These are phyloP conservation scores for Kwoniella pini DNA, from an alignment of 768 basidiomycete species.

Conservation along the genomic window DNA sequence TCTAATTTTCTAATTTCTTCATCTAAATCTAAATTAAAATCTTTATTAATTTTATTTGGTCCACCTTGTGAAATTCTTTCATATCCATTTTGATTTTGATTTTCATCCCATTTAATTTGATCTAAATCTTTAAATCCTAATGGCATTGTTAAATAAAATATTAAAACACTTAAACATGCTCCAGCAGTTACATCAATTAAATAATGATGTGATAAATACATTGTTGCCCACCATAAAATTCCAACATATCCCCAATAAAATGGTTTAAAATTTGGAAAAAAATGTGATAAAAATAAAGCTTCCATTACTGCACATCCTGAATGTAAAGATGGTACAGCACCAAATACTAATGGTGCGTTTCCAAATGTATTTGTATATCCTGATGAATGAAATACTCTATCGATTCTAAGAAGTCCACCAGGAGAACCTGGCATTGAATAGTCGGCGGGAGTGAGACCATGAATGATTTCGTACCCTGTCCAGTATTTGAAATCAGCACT, in stretches of 20 bases:
- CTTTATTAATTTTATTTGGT: slow-evolving; percentile 12
- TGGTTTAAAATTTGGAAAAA: slow-evolving; percentile 72
- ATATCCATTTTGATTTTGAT: slow-evolving; percentile 24
- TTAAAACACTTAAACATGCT: slow-evolving; percentile 79
- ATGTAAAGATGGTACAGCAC: slow-evolving; percentile 94
- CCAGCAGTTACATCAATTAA: slow-evolving; percentile 96
- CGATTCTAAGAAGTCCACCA: slow-evolving; percentile 89
- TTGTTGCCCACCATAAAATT: slow-evolving; percentile 93
- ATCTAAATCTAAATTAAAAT: slow-evolving; percentile 32
- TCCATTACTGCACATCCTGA: slow-evolving; percentile 87
- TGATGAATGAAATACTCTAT: slow-evolving; percentile 73
- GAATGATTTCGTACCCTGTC: slow-evolving; percentile 89
- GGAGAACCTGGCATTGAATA: slow-evolving; percentile 90
- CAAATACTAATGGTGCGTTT: slow-evolving; percentile 89
- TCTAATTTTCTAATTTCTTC: slow-evolving; percentile 54
- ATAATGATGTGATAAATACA: slow-evolving; percentile 98
- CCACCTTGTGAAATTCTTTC: slow-evolving; percentile 31
- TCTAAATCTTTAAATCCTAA: slow-evolving; percentile 67
- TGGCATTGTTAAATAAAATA: slow-evolving; percentile 86
- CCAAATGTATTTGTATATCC: slow-evolving; percentile 80
- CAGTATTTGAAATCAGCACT: neutral
- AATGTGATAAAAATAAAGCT: slow-evolving; percentile 89
- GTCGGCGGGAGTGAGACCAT: slow-evolving; percentile 91
- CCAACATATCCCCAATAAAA: slow-evolving; percentile 81
- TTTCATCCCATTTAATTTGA: slow-evolving; percentile 53